A percentile compares a stretch with the other conserved stretches of the same genome.
phyloP scores from a whole-genome alignment of 2,329 filamentous ascomycete genomes.

The Podosphaera aphanis region DNA sequence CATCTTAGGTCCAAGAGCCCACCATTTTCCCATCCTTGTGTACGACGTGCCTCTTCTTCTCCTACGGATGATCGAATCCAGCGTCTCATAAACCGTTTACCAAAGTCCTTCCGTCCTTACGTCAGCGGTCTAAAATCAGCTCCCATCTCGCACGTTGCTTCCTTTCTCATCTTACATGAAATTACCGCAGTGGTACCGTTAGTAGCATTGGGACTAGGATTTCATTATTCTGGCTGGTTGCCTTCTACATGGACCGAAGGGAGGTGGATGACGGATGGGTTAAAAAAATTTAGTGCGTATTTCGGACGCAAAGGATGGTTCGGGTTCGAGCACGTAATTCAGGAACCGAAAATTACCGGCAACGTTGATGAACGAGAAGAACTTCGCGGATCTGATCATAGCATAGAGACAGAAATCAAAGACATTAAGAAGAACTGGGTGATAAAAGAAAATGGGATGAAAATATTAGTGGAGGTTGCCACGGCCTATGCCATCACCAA shows the following conservation, averaged over 20 bases:
- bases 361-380: slow-evolving; percentile 12
- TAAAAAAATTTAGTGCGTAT: slow-evolving; percentile 55
- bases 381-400: slow-evolving; percentile 11
- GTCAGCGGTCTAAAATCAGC: slow-evolving; percentile 47
- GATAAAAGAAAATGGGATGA: slow-evolving; percentile 16
- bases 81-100: slow-evolving; percentile 18
- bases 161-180: slow-evolving; percentile 82
- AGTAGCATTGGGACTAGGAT: slow-evolving; percentile 46
- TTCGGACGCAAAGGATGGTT: slow-evolving; percentile 67
- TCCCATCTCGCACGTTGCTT: slow-evolving; percentile 58
- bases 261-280: slow-evolving; percentile 17
- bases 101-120: slow-evolving; percentile 43
- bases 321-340: slow-evolving; percentile 22
- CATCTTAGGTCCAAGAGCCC: no score
- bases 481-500: slow-evolving; percentile 86
- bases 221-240: slow-evolving; percentile 59
- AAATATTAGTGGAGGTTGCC: slow-evolving; percentile 40
- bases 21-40: no score
- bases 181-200: slow-evolving; percentile 68
- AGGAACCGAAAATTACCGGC: slow-evolving; percentile 5
- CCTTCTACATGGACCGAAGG: slow-evolving; percentile 21
- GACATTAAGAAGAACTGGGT: slow-evolving; percentile 11
- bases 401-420: slow-evolving; percentile 11
- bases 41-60: slow-evolving; percentile 1
- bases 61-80: slow-evolving; percentile 4